A percentile compares a stretch with the other conserved stretches of the same genome.
Evolutionary conservation across 1,284 basidiomycete species (phyloP).

Genomic region (Moesziomyces parantarcticus): DNA sequence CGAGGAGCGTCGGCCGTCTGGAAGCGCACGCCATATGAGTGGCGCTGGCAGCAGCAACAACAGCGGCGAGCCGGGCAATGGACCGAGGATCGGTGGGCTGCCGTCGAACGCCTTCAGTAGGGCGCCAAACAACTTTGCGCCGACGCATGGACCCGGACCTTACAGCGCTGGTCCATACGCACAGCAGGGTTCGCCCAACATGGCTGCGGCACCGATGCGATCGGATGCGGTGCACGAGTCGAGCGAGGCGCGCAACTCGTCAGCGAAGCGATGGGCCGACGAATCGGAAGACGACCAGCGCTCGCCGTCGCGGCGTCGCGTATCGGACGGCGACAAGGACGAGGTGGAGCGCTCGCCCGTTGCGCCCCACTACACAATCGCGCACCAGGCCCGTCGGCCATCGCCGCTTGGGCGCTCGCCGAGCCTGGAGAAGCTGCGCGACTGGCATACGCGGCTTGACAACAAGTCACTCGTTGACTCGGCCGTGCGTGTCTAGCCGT

Average conservation of each 20-base stretch:
- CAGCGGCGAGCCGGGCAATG: slow-evolving; percentile 18
- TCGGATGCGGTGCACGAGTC: slow-evolving; percentile 1
- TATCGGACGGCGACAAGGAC: slow-evolving; percentile 36
- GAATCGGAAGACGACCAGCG: slow-evolving; percentile 26
- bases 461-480: slow-evolving; percentile 36
- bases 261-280: slow-evolving; percentile 32
- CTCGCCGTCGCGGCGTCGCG: slow-evolving; percentile 21
- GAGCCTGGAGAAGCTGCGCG: slow-evolving; percentile 18
- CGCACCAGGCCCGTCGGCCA: slow-evolving; percentile 3
- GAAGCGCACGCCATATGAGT: slow-evolving; percentile 15
- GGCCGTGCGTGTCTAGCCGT: slow-evolving; percentile 17
- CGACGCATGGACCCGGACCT: background rate
- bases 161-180: slow-evolving; percentile 7
- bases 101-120: slow-evolving; percentile 25
- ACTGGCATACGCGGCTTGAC: slow-evolving; percentile 36
- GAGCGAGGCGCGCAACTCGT: slow-evolving; percentile 1
- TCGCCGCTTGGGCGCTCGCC: slow-evolving; percentile 17
- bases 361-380: slow-evolving; percentile 19
- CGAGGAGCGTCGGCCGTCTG: slow-evolving; percentile 21
- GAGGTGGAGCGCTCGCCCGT: slow-evolving; percentile 19
- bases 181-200: slow-evolving; percentile 8
- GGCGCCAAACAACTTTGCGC: slow-evolving; percentile 2
- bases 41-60: slow-evolving; percentile 12
- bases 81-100: slow-evolving; percentile 31
- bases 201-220: background rate